Evolutionary conservation across 2,329 filamentous ascomycete species (phyloP), one percentile per base, ranked within the genome.

Genomic region (Periconia digitata): DNA sequence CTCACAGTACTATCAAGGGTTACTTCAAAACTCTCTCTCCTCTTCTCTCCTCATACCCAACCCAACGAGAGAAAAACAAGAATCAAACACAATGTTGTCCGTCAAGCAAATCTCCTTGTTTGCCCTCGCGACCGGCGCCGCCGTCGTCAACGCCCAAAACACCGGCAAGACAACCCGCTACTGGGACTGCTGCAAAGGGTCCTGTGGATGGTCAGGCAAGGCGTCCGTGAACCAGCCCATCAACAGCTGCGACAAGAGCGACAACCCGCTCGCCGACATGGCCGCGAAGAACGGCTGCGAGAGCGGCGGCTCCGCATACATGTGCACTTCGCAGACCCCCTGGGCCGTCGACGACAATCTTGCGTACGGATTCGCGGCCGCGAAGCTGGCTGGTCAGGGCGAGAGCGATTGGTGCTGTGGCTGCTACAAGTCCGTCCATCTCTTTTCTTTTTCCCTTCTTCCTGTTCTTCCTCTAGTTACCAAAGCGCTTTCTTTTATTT

Each of bases 171-270:
- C 68, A 6, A 71, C 68, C 17, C 59, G 69, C 17, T 72, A 72
- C 54, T 71, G 69, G 69, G 85, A 88, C 67, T 88, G 85, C 75
- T 88, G 85, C 74, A 89, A 89, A 73, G 79, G 84, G 22, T 85
- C 82, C 15, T 87, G 85, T 66, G 76, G 79, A 8, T 78, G 84
- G 84, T 59, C 74, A 7, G 77, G 72, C 48, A 86, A 86, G 62
- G 81, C 80, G 3, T 56, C 74, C 32, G 77, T 83, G 64, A 75
- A 70, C 57, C 60, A 70, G 44, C 78, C 82, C 16, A 79, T 84
- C 46, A 67, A 70, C 34, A 80, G 78, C 40, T 86, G 83, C 68
- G 75, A 80, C 69, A 77, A 73, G 58, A 71, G 74, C 49, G 80
- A 86, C 73, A 76, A 78, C 49, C 80, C 78, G 3, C 69, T 86